Percentiles rank a stretch among this genome's conserved stretches.
phyloP scores from a whole-genome alignment of 1,284 basidiomycete species.

The Irpex sp. region DNA sequence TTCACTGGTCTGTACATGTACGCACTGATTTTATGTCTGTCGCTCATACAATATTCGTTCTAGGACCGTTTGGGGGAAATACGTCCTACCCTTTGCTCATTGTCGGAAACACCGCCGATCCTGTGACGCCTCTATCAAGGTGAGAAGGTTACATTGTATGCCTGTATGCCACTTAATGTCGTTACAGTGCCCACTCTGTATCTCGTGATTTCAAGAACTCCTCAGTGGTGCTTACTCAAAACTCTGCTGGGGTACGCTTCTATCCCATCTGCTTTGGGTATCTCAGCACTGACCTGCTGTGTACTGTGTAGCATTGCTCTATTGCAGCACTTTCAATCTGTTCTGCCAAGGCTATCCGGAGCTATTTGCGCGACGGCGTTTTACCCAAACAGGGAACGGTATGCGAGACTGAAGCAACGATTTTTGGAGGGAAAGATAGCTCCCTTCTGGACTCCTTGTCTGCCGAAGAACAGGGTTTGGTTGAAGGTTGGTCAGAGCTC shows the following conservation, averaged over 20 bases:
- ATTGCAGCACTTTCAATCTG: slow-evolving; percentile 8
- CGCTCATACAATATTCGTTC: not conserved
- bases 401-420: slow-evolving; percentile 2
- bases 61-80: slow-evolving; percentile 14
- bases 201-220: slow-evolving; percentile 14
- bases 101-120: slow-evolving; percentile 17
- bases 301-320: not conserved
- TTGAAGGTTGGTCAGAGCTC: not conserved
- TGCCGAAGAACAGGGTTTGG: not conserved
- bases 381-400: slow-evolving; percentile 10
- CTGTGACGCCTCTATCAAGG: slow-evolving; percentile 10
- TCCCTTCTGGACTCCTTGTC: not conserved
- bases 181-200: slow-evolving; percentile 17
- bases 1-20: slow-evolving; percentile 9
- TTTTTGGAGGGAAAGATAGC: slow-evolving; percentile 1
- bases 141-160: not conserved
- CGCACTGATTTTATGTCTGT: not conserved
- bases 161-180: not conserved
- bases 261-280: too few species aligned
- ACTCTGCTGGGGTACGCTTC: slow-evolving; percentile 16
- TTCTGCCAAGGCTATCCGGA: slow-evolving; percentile 8
- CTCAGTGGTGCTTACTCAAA: slow-evolving; percentile 19
- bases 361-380: slow-evolving; percentile 8
- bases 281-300: too few species aligned
- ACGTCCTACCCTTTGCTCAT: slow-evolving; percentile 15